Evolutionary conservation across 768 basidiomycete species (phyloP).

Genomic region (Russula earlei): DNA sequence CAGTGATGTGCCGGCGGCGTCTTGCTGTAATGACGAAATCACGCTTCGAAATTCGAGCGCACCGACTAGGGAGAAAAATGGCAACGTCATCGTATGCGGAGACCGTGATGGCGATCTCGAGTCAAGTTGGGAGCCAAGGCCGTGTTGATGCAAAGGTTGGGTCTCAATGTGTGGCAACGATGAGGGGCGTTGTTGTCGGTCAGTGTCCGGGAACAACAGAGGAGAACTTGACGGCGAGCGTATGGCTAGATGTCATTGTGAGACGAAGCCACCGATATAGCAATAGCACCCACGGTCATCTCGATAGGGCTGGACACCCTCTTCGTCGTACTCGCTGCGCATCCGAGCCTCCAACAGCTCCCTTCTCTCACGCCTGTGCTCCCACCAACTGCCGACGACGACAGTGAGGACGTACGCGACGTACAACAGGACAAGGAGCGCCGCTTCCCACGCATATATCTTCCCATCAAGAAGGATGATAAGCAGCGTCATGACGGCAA

Average conservation of each 20-base stretch:
- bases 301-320: constrained; percentile 35
- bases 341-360: constrained; percentile 41
- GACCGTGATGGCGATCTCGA: constrained; percentile 34
- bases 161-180: constrained; percentile 34
- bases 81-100: constrained; percentile 43
- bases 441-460: constrained; percentile 67
- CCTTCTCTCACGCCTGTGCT: constrained; percentile 41
- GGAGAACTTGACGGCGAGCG: constrained; percentile 7
- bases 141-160: constrained; percentile 33
- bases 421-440: constrained; percentile 63
- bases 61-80: constrained; percentile 85
- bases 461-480: constrained; percentile 67
- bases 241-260: constrained; percentile 18
- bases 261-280: not conserved
- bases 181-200: constrained; percentile 34
- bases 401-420: constrained; percentile 68
- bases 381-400: constrained; percentile 70
- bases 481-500: constrained; percentile 69
- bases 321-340: constrained; percentile 50
- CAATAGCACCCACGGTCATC: constrained; percentile 47
- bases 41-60: constrained; percentile 95
- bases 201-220: constrained; percentile 16
- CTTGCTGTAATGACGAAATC: constrained; percentile 65
- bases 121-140: constrained; percentile 35
- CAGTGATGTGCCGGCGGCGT: constrained; percentile 52